Percentiles rank a stretch among this genome's conserved stretches.
phyloP scores from a whole-genome alignment of 1,284 basidiomycete genomes.

The Trichosporon sp. region DNA sequence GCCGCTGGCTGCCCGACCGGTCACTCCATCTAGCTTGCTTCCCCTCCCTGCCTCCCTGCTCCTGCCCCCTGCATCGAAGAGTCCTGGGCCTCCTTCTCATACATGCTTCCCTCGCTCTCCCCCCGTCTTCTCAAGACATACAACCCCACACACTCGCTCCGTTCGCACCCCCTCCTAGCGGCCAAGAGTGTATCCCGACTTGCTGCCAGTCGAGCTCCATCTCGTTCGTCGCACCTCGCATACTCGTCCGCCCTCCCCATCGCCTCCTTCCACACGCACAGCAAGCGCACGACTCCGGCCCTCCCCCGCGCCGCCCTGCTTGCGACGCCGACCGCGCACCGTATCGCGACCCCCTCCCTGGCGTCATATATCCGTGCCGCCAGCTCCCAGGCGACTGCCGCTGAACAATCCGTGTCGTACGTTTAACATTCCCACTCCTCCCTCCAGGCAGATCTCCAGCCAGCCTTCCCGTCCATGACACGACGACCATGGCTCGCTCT shows the following conservation, averaged over 20 bases:
- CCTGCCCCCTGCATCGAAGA: background rate
- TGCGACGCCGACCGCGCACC: background rate
- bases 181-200: too few relatives aligned
- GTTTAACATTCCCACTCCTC: background rate
- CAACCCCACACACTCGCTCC: background rate
- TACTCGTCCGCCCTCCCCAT: background rate
- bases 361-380: background rate
- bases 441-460: background rate
- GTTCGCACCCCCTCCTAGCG: background rate
- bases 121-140: background rate
- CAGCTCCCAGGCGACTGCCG: background rate
- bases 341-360: background rate
- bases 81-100: background rate
- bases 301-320: background rate
- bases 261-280: background rate
- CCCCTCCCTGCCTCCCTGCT: background rate
- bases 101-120: background rate
- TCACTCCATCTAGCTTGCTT: background rate
- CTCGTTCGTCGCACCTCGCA: too few relatives aligned
- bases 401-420: background rate
- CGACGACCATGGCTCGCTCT: background rate
- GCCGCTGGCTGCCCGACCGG: background rate
- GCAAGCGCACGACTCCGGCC: background rate
- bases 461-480: background rate
- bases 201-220: too few relatives aligned